These are phyloP conservation scores for Jamesozyma gamospora DNA, from an alignment of 805 yeast species.

Conservation along the genomic window DNA sequence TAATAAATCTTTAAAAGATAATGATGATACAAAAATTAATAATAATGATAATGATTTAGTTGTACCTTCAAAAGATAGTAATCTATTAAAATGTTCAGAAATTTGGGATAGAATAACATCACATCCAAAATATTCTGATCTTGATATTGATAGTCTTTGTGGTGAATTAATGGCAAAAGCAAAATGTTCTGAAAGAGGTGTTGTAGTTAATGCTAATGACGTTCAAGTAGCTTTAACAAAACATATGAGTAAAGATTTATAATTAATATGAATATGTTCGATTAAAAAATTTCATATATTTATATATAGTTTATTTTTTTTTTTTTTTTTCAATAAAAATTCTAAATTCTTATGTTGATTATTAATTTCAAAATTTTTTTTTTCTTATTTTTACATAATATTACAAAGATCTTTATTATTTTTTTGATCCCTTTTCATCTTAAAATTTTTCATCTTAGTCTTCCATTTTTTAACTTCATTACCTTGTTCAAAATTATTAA, in stretches of 20 bases:
- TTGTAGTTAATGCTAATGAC: constrained; percentile 71
- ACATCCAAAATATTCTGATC: constrained; percentile 86
- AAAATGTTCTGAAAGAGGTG: constrained; percentile 89
- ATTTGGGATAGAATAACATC: constrained; percentile 94
- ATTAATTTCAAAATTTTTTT: constrained; percentile 3
- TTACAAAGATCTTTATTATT: constrained; percentile 10
- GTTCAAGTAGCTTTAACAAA: constrained; percentile 44
- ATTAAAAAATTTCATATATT: not conserved
- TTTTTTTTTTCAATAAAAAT: not conserved
- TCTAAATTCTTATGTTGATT: constrained; percentile 12
- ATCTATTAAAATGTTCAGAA: constrained; percentile 69
- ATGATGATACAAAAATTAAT: no score
- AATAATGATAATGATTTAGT: constrained; percentile 26
- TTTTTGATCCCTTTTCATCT: constrained; percentile 7
- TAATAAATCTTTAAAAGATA: not conserved
- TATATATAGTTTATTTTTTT: not conserved
- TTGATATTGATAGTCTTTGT: constrained; percentile 93
- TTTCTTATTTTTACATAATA: constrained; percentile 8
- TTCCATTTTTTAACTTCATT: constrained; percentile 16
- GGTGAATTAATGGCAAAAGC: constrained; percentile 83
- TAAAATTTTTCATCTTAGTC: constrained; percentile 14
- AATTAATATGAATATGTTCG: not conserved
- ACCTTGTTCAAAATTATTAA: constrained; percentile 4
- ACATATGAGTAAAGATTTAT: constrained; percentile 1
- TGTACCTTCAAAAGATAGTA: constrained; percentile 60